These are phyloP conservation scores for Quercus phellos DNA, from an alignment of 331 rosid genomes.

Conservation along the genomic window DNA sequence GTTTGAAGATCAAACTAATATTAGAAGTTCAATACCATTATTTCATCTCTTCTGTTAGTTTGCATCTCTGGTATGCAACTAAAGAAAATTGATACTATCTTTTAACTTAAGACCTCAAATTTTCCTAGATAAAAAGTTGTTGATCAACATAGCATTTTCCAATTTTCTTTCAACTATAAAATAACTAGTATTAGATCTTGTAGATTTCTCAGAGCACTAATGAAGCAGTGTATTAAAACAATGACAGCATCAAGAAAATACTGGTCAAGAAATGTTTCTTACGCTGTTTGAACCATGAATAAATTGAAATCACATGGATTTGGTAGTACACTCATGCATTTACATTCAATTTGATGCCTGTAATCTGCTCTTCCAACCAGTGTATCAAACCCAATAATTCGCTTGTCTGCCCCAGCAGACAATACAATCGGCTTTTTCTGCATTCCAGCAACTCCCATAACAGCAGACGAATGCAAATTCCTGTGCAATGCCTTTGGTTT, in stretches of 20 bases:
- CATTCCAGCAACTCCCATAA: conserved; percentile 94
- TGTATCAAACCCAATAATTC: conserved; percentile 70
- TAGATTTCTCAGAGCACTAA: not conserved
- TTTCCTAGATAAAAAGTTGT: not conserved
- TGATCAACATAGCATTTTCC: not conserved
- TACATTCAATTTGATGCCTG: conserved; percentile 85
- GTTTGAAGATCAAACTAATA: not conserved
- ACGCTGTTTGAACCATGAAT: conserved; percentile 96
- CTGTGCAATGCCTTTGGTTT: conserved; percentile 76
- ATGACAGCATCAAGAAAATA: not conserved
- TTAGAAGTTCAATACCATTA: not conserved
- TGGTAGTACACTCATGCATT: conserved; percentile 91
- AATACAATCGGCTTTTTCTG: conserved; percentile 69
- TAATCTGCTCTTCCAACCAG: conserved; percentile 54
- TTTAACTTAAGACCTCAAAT: no score
- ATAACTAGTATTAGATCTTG: not conserved
- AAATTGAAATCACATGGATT: conserved; percentile 86
- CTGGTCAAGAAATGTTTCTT: conserved; percentile 21
- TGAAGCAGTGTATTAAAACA: not conserved
- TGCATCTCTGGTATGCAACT: not conserved
- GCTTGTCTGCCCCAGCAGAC: conserved; percentile 88
- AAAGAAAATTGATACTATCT: not conserved
- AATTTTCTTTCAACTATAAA: not conserved
- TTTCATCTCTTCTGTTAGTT: not conserved
- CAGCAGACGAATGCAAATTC: conserved; percentile 84